Base-by-base conservation (phyloP, 805 yeast species). In the Pichia paraexigua region DNA sequence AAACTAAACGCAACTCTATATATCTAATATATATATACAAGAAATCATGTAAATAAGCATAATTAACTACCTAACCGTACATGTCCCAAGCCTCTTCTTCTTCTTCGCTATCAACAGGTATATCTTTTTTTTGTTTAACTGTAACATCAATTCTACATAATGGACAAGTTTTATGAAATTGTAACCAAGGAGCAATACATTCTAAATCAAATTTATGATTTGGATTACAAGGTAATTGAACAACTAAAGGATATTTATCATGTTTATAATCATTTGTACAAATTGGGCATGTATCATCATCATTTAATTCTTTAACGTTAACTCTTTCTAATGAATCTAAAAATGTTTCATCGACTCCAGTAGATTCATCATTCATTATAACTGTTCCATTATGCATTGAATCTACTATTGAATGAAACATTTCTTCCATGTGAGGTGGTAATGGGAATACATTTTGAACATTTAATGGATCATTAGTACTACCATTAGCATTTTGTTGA, bases 121-220 rank as follows among this genome's bases (percentile, higher is more conserved):
- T 53, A 49, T 59, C 64, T 13, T 59, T 70, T 63, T 58, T 67
- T 64, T 70, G 78, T 71, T 70, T 78, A 48, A 73, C 77, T 21
- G 78, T 64, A 25, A 91, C 79, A 61, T 89, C 83, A 54, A 77
- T 80, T 56, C 98, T 74, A 63, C 97, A 92, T 60, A 92, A 66
- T 0, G 98, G 98, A 62, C 98, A 91, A 0, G 88, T 84, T 1
- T 77, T 71, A 58, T 85, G 80, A 48, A 81, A 71, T 56, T 80
- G 78, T 48, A 92, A 72, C 98, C 98, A 91, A 0, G 95, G 94
- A 0, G 85, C 84, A 40, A 92, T 82, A 64, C 97, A 91, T 58
- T 92, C 97, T 56, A 90, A 71, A 63, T 91, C 98, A 66, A 87
- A 91, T 42, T 75, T 75, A 65, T 91, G 98, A 39, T 72, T 75